Conservation (phyloP, 2,329 filamentous ascomycete species). For the Apiospora saccharicola region DNA sequence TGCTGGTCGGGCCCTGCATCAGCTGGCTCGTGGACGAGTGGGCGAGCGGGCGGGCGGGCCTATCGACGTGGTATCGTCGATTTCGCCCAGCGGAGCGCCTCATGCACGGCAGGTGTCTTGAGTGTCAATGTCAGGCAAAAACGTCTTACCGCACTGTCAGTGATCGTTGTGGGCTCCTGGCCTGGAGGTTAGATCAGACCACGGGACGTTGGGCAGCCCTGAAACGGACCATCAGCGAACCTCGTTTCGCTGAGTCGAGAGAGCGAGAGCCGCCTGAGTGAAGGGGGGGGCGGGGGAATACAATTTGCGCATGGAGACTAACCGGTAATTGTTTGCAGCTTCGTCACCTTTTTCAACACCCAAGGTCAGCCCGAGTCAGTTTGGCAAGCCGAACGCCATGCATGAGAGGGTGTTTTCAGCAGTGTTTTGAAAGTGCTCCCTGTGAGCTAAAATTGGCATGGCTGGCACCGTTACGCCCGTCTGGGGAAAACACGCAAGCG, state of each 20-base stretch:
- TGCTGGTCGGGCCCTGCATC: not conserved
- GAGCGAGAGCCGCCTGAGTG: not conserved
- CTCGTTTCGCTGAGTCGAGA: conserved; percentile 4
- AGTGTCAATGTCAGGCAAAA: not conserved
- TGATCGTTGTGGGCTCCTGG: not conserved
- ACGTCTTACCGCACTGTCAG: conserved; percentile 3
- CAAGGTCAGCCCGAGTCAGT: not conserved
- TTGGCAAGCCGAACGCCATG: not conserved
- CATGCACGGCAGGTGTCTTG: conserved; percentile 11
- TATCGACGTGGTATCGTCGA: not conserved
- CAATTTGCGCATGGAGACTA: not conserved
- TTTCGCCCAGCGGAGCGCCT: not conserved
- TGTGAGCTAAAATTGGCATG: conserved; percentile 3
- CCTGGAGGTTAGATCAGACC: not conserved
- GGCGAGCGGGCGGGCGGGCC: not conserved
- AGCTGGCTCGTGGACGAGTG: not conserved
- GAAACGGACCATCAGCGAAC: not conserved
- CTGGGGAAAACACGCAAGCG: not conserved
- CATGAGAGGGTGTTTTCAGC: conserved; percentile 8
- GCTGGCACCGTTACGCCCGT: conserved; percentile 1
- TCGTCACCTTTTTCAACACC: not conserved
- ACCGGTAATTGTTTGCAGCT: not conserved
- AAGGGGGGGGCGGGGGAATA: not conserved
- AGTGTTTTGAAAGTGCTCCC: conserved; percentile 17
- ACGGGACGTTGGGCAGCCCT: conserved; percentile 1